Base-by-base conservation (phyloP, 805 yeast genomes). In the Blastobotrys parvus region DNA sequence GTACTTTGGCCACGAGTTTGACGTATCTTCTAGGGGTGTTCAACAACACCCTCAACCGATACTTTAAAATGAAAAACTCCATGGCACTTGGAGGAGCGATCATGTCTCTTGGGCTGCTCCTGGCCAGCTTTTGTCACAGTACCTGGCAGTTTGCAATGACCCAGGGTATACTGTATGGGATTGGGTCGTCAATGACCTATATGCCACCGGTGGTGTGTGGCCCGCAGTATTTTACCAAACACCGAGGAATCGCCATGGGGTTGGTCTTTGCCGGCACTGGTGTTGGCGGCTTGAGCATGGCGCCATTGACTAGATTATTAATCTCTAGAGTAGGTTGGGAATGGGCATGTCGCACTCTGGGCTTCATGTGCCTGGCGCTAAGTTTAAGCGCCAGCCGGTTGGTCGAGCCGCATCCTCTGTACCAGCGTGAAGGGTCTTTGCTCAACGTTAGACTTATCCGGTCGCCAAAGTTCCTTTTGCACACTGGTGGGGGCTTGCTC, bases 241-340 rank as follows among this genome's bases (percentile, higher is more conserved):
- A 42, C 22, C 35, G 57, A 35, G 57, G 57, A 3, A 44, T 53
- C 7, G 57, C 57, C 15, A 50, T 53, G 46, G 57, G 57, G 2
- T 37, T 53, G 10, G 43, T 52, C 3, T 47, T 47, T 29, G 22
- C 55, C 3, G 57, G 57, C 4, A 54, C 57, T 15, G 57, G 55
- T 18, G 38, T 52, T 3, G 57, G 55, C 2, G 57, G 56, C 2
- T 30, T 53, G 21, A 50, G 42, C 2, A 40, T 50, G 46, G 54
- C 53, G 2, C 51, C 52, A 11, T 21, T 49, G 15, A 20, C 50
- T 6, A 29, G 45, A 10, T 35, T 30, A 7, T 38, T 51, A 29
- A 33, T 47, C 15, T 17, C 49, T 13, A 13, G 36, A 6, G 41
- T 49, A 2, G 51, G 53, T 21, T 51, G 51, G 50, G 38, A 37